Percentiles rank a stretch among this genome's conserved stretches.
These are phyloP conservation scores for Eucalyptus regnans DNA, from an alignment of 345 rosid genomes.

Conservation along the genomic window DNA sequence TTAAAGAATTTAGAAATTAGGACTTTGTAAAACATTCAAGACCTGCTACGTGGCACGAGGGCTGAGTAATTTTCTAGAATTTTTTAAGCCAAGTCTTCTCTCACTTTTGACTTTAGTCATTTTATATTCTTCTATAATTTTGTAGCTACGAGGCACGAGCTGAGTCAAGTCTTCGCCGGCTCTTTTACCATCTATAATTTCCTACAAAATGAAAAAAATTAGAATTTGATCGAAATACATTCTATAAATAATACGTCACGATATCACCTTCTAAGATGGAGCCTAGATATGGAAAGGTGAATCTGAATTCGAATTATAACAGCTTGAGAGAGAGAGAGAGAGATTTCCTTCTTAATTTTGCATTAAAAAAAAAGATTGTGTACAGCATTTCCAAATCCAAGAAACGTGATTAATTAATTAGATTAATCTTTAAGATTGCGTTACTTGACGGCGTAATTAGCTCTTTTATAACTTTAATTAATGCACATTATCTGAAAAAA, in stretches of 20 bases:
- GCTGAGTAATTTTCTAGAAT: not conserved
- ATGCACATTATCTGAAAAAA: not conserved
- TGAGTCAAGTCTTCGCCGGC: not conserved
- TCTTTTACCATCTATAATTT: not conserved
- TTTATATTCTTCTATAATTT: too few species aligned
- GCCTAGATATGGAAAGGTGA: not conserved
- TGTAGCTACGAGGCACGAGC: not conserved
- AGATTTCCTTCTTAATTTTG: not conserved
- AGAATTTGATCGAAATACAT: not conserved
- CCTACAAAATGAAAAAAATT: not conserved
- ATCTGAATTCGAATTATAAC: not conserved
- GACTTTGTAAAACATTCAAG: not conserved
- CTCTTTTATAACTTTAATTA: not conserved
- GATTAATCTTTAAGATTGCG: not conserved
- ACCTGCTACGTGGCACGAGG: not conserved
- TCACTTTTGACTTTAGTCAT: not conserved
- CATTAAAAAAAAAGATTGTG: not conserved
- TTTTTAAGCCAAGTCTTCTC: not conserved
- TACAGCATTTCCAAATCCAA: too few species aligned
- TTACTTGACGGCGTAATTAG: not conserved
- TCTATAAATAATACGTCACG: not conserved
- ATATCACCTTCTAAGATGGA: not conserved
- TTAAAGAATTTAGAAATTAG: not conserved
- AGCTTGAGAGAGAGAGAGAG: not conserved
- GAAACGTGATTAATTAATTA: not conserved